Evolutionary conservation across 495 filamentous ascomycete genomes (phyloP), one percentile per base, ranked within the genome.

Genomic region (Xylaria bambusicola): DNA sequence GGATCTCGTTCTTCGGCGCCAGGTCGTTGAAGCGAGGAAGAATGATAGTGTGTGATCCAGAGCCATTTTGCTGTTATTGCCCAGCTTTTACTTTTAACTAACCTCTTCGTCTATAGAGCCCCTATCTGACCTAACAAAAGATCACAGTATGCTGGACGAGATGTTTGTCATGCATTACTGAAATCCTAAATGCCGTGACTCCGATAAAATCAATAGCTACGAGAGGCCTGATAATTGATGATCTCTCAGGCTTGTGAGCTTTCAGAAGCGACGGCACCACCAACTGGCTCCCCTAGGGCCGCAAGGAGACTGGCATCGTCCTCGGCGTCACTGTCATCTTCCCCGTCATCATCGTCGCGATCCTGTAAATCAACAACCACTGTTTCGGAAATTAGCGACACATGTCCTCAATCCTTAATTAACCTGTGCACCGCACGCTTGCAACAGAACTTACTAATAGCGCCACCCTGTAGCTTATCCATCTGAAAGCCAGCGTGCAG

Each of bases 1-100:
- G 68, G 73, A 75, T 35, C 63, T 75, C 2, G 61, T 75, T 4
- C 66, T 77, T 0, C 63, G 69, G 5, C 66, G 70, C 3, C 63
- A 73, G 51, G 45, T 67, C 36, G 48, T 70, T 4, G 62, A 62
- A 1, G 67, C 69, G 1, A 64, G 69, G 48, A 71, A 66, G 41
- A 64, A 60, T 15, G 61, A 40, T 15, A 38, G 36, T 38, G 15
- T 13, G 36, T 38, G 13, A 10, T 38, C 5, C 12, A 38, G 5
- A 33, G 12, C 15, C 13, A 38, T 38, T 38, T 10, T 6, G 10
- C 10, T 33, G 6, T 10, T 10, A 33, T 33, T 33, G 5, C 31
- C 31, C 31, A 33, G 36, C 3, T 15, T 13, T 38, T 15, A 6
- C 6, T 13, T 38, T 38, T 9, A 38, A 3, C 36, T 38, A 38